These are phyloP conservation scores for Craterostigma plantagineum DNA, from an alignment of 257 asterid species.

Conservation along the genomic window DNA sequence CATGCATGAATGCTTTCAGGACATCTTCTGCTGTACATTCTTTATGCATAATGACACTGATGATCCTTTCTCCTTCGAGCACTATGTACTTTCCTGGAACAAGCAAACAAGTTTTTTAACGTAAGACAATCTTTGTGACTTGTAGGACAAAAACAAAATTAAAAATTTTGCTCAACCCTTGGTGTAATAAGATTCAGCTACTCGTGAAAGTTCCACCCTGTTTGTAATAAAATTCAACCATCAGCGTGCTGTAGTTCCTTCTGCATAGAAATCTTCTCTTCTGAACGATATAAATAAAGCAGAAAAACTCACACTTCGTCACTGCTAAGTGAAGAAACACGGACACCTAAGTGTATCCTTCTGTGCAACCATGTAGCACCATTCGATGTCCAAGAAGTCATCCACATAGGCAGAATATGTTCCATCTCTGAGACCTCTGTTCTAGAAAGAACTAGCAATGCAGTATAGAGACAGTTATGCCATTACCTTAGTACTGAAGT, in stretches of 20 bases:
- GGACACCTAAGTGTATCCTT: constrained; percentile 43
- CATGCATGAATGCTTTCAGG: constrained; percentile 59
- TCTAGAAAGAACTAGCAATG: constrained; percentile 59
- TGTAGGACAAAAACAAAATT: constrained; percentile 6
- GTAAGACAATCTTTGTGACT: constrained; percentile 5
- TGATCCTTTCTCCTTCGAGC: constrained; percentile 23
- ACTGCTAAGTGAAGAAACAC: constrained; percentile 43
- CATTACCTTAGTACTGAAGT: too few relatives aligned
- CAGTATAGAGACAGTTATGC: constrained; percentile 10
- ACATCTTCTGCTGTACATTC: constrained; percentile 61
- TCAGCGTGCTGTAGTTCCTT: constrained; percentile 4
- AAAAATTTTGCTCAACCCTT: constrained; percentile 32
- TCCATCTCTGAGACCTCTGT: constrained; percentile 64
- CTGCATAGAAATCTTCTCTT: not conserved
- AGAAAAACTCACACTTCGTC: constrained; percentile 60
- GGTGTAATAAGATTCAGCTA: constrained; percentile 44
- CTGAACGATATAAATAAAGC: constrained; percentile 2
- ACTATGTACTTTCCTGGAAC: constrained; percentile 49
- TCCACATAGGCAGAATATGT: constrained; percentile 74
- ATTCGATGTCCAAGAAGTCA: constrained; percentile 38
- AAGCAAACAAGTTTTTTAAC: constrained; percentile 8
- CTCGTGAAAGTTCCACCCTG: constrained; percentile 46
- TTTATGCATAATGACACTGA: constrained; percentile 47
- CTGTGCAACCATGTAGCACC: constrained; percentile 22
- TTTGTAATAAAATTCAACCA: constrained; percentile 9